These are phyloP conservation scores for Magnusiomyces suaveolens DNA, from an alignment of 1,139 yeast genomes.

Conservation along the genomic window DNA sequence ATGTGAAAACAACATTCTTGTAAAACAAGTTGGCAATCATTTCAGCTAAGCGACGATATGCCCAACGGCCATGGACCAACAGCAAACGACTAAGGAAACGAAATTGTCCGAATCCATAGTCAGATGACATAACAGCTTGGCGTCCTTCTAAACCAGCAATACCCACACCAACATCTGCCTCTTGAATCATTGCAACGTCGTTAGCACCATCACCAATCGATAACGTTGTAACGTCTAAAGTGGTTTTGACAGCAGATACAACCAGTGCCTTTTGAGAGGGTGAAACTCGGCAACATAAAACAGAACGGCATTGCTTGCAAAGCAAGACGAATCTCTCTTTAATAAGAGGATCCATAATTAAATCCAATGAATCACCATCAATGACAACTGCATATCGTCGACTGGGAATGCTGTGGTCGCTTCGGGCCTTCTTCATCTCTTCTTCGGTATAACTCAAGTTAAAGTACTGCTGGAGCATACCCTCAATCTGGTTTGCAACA, in stretches of 20 bases:
- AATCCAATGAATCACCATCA: constrained; percentile 84
- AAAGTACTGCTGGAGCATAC: constrained; percentile 54
- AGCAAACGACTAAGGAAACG: constrained; percentile 69
- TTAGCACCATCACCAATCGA: constrained; percentile 98
- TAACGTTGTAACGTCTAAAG: constrained; percentile 75
- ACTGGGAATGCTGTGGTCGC: constrained; percentile 68
- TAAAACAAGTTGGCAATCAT: constrained; percentile 92
- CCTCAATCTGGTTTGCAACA: constrained; percentile 49
- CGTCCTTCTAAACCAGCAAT: constrained; percentile 98
- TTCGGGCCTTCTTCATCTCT: constrained; percentile 52
- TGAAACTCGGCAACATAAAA: constrained; percentile 89
- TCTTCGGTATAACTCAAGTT: constrained; percentile 51
- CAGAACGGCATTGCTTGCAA: constrained; percentile 91
- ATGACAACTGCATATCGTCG: constrained; percentile 74
- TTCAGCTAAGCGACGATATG: constrained; percentile 81
- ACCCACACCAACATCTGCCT: constrained; percentile 97
- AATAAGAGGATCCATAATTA: constrained; percentile 49
- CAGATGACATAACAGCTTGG: constrained; percentile 96
- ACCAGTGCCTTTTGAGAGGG: constrained; percentile 97
- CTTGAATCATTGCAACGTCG: constrained; percentile 97
- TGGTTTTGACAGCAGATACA: constrained; percentile 75
- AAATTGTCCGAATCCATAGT: constrained; percentile 93
- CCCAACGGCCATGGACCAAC: constrained; percentile 94
- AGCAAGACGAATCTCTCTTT: constrained; percentile 66
- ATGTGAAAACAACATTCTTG: constrained; percentile 80